These are phyloP conservation scores for Gleditsia sinensis DNA, from an alignment of 306 rosid genomes.

Conservation along the genomic window DNA sequence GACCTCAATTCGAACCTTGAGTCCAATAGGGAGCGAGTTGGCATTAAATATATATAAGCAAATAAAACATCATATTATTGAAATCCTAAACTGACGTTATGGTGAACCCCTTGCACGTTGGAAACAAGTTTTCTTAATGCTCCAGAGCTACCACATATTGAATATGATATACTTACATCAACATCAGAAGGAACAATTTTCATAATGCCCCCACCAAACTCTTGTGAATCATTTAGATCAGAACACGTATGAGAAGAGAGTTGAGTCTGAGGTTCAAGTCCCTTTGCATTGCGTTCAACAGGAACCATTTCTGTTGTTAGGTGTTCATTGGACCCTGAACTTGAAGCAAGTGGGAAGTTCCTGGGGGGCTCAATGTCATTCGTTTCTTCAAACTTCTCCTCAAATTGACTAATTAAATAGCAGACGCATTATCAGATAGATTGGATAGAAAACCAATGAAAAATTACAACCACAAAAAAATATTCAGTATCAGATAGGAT, in stretches of 20 bases:
- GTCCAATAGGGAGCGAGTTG: neutral
- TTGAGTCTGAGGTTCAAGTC: slow-evolving; percentile 58
- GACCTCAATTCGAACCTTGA: neutral
- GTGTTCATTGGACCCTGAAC: slow-evolving; percentile 79
- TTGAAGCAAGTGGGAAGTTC: slow-evolving; percentile 74
- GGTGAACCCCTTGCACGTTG: neutral
- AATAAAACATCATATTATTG: neutral
- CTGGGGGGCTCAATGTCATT: slow-evolving; percentile 62
- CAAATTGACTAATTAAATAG: slow-evolving; percentile 73
- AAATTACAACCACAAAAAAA: neutral
- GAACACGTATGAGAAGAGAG: slow-evolving; percentile 59
- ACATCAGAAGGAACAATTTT: slow-evolving; percentile 93
- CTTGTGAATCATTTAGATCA: slow-evolving; percentile 69
- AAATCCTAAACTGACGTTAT: neutral
- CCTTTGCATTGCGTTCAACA: slow-evolving; percentile 56
- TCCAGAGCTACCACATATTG: slow-evolving; percentile 5
- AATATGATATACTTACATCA: slow-evolving; percentile 66
- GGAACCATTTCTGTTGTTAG: slow-evolving; percentile 53
- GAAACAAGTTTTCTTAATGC: neutral
- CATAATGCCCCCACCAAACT: slow-evolving; percentile 89
- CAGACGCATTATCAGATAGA: slow-evolving; percentile 12
- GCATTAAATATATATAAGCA: neutral
- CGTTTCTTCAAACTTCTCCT: slow-evolving; percentile 93
- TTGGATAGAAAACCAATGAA: slow-evolving; percentile 8
- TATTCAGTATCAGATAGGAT: slow-evolving; percentile 13